phyloP scores from a whole-genome alignment of 371 early-diverging fungal species.

The Rhizopus delemar region DNA sequence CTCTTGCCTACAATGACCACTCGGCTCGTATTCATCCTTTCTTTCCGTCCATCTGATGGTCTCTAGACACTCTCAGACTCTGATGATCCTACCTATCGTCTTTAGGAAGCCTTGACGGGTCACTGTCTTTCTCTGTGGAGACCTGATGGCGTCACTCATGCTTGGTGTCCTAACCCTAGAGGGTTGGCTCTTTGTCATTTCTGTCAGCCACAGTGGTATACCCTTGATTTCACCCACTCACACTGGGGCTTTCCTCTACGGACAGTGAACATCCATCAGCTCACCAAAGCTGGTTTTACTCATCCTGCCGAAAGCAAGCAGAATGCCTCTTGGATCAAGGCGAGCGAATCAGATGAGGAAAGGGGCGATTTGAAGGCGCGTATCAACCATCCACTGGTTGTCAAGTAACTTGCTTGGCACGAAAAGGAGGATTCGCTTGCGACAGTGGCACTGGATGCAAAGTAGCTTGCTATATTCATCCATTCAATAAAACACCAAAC shows the following conservation, averaged over 20 bases:
- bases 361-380: conserved; percentile 57
- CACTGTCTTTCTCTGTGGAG: conserved; percentile 79
- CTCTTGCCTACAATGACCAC: conserved; percentile 84
- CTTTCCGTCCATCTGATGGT: conserved; percentile 91
- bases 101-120: conserved; percentile 93
- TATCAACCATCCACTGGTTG: conserved; percentile 57
- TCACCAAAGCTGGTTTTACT: conserved; percentile 55
- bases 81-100: conserved; percentile 83
- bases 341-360: conserved; percentile 53
- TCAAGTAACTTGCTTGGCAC: conserved; percentile 91
- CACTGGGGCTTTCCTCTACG: conserved; percentile 50
- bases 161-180: conserved; percentile 89
- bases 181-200: conserved; percentile 78
- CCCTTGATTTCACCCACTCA: conserved; percentile 58
- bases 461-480: conserved; percentile 73
- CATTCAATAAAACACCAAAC: conserved; percentile 89
- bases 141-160: conserved; percentile 66
- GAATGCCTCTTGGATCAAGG: conserved; percentile 63
- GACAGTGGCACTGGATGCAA: conserved; percentile 75
- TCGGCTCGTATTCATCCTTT: conserved; percentile 70
- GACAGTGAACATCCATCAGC: conserved; percentile 50
- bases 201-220: conserved; percentile 58
- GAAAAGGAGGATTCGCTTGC: conserved; percentile 95
- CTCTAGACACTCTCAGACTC: conserved; percentile 88
- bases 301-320: conserved; percentile 32